Evolutionary conservation across 1,139 yeast genomes (phyloP).

Genomic region (Kodamaea ohmeri): DNA sequence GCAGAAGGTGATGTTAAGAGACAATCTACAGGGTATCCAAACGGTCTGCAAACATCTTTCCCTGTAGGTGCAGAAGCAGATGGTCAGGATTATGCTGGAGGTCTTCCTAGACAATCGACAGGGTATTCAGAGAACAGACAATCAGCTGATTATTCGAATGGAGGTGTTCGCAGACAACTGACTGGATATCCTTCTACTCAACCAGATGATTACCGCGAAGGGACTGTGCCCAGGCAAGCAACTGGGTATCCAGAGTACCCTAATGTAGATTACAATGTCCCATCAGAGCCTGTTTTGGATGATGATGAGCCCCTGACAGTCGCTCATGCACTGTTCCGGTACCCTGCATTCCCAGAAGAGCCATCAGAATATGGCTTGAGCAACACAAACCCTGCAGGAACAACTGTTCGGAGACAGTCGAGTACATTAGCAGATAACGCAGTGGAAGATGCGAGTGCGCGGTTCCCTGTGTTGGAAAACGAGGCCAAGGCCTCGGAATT

Average conservation of each 20-base stretch:
- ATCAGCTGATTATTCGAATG: background rate
- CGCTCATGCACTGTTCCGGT: slow-evolving; percentile 3
- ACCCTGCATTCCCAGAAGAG: slow-evolving; percentile 4
- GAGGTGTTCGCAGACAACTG: background rate
- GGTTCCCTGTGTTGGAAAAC: slow-evolving; percentile 15
- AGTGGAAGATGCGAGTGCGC: slow-evolving; percentile 16
- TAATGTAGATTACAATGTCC: slow-evolving; percentile 11
- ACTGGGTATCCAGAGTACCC: slow-evolving; percentile 7
- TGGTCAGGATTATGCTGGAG: too few species aligned
- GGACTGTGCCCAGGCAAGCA: background rate
- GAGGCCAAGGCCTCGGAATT: slow-evolving; percentile 7
- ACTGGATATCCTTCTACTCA: slow-evolving; percentile 1
- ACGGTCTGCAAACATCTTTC: background rate
- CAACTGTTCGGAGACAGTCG: slow-evolving; percentile 13
- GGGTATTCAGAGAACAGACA: slow-evolving; percentile 2
- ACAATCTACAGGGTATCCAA: slow-evolving; percentile 2
- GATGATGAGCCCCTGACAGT: slow-evolving; percentile 7
- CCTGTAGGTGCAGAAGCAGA: background rate
- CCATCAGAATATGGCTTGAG: slow-evolving; percentile 6
- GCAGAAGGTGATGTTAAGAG: background rate
- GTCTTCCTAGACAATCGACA: too few species aligned
- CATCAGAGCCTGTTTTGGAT: slow-evolving; percentile 15
- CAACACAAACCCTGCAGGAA: slow-evolving; percentile 7
- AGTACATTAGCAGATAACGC: slow-evolving; percentile 17
- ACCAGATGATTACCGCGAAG: background rate